Conservation (phyloP, 768 basidiomycete species). For the Grammothele lineata region DNA sequence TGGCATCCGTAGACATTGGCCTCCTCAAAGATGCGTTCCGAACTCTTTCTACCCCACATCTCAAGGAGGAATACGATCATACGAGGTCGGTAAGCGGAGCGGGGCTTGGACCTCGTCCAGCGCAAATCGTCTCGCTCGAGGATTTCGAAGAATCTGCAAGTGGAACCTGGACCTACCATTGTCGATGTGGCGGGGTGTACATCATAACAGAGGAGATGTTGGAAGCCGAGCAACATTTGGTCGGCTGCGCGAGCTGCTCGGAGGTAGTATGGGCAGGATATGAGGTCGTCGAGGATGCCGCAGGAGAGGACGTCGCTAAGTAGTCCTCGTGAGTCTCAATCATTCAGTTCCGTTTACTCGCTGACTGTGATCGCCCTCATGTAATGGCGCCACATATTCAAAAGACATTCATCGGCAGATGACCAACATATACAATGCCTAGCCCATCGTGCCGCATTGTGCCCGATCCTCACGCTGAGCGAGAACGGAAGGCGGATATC, state of each 20-base stretch:
- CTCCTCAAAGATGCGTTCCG: slow-evolving; percentile 64
- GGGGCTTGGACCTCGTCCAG: slow-evolving; percentile 52
- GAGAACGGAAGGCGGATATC: too few relatives aligned
- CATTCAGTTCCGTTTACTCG: too few relatives aligned
- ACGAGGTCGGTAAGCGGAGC: slow-evolving; percentile 4
- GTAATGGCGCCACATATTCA: too few relatives aligned
- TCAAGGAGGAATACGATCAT: slow-evolving; percentile 51
- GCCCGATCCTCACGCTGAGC: too few relatives aligned
- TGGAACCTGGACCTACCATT: slow-evolving; percentile 50
- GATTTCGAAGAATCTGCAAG: slow-evolving; percentile 49
- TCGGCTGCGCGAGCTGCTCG: slow-evolving; percentile 73
- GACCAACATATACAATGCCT: too few relatives aligned
- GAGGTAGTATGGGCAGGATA: slow-evolving; percentile 87
- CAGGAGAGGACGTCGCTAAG: background rate
- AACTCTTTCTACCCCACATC: slow-evolving; percentile 48
- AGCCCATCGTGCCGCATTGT: too few relatives aligned
- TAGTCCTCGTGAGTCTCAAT: too few relatives aligned
- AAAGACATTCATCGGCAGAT: too few relatives aligned
- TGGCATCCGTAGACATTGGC: slow-evolving; percentile 42
- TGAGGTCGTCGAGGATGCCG: slow-evolving; percentile 35
- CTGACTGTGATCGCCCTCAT: too few relatives aligned
- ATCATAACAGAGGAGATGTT: slow-evolving; percentile 52
- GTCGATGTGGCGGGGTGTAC: slow-evolving; percentile 74
- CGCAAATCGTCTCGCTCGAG: slow-evolving; percentile 74
- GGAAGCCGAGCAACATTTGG: slow-evolving; percentile 67